These are phyloP conservation scores for Periconia sp. DNA, from an alignment of 2,329 filamentous ascomycete genomes.

Conservation along the genomic window DNA sequence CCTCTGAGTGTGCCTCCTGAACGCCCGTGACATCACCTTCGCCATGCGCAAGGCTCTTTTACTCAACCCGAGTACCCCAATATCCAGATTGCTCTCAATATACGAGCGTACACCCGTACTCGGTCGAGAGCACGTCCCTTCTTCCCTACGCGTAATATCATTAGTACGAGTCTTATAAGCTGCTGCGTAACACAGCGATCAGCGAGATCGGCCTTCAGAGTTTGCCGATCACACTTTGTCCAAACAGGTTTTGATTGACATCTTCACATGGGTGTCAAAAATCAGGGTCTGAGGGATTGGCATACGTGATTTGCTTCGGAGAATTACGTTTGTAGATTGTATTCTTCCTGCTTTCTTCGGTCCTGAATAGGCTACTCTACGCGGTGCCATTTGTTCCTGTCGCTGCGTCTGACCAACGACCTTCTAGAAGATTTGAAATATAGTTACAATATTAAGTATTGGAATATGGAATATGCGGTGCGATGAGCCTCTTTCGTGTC, in stretches of 20 bases:
- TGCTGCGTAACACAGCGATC: too few relatives aligned
- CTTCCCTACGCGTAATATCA: too few relatives aligned
- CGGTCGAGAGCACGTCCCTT: too few relatives aligned
- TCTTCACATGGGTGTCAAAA: neutral
- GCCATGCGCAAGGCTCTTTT: too few relatives aligned
- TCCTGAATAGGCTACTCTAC: neutral
- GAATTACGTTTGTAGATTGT: neutral
- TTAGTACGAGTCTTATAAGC: too few relatives aligned
- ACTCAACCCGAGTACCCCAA: too few relatives aligned
- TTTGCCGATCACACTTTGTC: neutral
- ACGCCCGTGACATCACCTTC: neutral
- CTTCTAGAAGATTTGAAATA: too few relatives aligned
- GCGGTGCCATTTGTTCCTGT: neutral
- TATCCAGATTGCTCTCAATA: neutral
- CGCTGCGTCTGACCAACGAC: neutral
- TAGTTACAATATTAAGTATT: conserved; percentile 13
- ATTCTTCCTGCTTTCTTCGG: neutral
- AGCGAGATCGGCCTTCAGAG: neutral
- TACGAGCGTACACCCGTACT: too few relatives aligned
- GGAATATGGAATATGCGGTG: conserved; percentile 8
- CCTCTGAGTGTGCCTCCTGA: neutral
- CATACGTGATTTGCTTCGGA: neutral
- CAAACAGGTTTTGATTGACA: neutral
- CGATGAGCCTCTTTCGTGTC: conserved; percentile 12
- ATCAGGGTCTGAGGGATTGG: neutral